Evolutionary conservation across 345 rosid species (phyloP).

Genomic region (Bruguiera gymnorhiza): DNA sequence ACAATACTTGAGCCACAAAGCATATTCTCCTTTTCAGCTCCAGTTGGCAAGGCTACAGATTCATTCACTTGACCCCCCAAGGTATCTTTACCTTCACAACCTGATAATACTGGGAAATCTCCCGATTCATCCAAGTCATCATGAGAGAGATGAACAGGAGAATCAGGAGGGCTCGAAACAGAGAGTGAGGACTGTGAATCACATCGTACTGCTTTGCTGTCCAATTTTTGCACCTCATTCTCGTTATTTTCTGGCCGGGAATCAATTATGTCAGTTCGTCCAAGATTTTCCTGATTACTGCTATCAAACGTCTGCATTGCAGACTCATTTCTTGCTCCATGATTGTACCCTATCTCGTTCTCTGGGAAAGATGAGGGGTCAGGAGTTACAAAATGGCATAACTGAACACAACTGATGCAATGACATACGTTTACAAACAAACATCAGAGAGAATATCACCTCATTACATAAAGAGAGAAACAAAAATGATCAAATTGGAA

Average conservation of each 20-base stretch:
- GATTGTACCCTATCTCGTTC: slow-evolving; percentile 40
- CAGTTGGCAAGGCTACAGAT: slow-evolving; percentile 33
- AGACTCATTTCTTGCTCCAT: slow-evolving; percentile 41
- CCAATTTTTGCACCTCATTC: slow-evolving; percentile 42
- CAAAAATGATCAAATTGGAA: background rate
- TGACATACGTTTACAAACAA: no score
- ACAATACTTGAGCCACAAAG: slow-evolving; percentile 43
- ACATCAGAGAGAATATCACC: no score
- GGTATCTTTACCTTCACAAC: slow-evolving; percentile 41
- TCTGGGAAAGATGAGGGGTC: slow-evolving; percentile 54
- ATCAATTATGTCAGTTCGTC: slow-evolving; percentile 33
- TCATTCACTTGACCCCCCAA: slow-evolving; percentile 39
- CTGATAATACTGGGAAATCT: slow-evolving; percentile 48
- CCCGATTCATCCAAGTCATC: slow-evolving; percentile 91
- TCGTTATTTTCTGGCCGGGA: slow-evolving; percentile 27
- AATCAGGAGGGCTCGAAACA: slow-evolving; percentile 88
- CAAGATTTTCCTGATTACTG: slow-evolving; percentile 45
- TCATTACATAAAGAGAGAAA: no score
- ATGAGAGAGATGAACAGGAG: slow-evolving; percentile 87
- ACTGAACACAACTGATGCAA: background rate
- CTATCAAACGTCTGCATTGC: slow-evolving; percentile 40
- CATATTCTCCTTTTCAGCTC: slow-evolving; percentile 46
- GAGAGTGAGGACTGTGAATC: slow-evolving; percentile 95
- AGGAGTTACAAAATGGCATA: slow-evolving; percentile 34
- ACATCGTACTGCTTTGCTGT: slow-evolving; percentile 51